Evolutionary conservation across 179 eudicot species (phyloP), one percentile per base, ranked within the genome.

Genomic region (Spinacia oleracea): DNA sequence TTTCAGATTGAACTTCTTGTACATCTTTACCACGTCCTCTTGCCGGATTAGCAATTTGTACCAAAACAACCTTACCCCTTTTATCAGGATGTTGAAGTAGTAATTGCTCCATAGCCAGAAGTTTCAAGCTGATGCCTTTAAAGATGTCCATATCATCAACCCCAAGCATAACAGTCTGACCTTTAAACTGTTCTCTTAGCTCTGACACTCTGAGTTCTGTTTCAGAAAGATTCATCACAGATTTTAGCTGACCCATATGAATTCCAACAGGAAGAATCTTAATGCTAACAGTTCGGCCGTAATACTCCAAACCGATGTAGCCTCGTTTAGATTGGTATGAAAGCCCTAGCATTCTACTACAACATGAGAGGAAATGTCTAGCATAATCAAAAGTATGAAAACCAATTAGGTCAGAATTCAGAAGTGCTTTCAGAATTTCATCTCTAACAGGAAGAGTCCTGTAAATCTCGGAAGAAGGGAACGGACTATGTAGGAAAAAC

Each of bases 111-210:
- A 93, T 92, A 35, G 98, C 98, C 77, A 93, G 78, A 74, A 93
- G 91, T 74, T 93, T 93, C 83, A 93, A 81, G 77, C 91, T 93
- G 65, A 93, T 93, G 51, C 98, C 98, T 82, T 93, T 93, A 55
- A 93, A 93, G 31, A 93, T 93, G 76, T 93, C 98, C 98, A 93
- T 93, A 80, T 93, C 98, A 76, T 93, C 98, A 31, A 93, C 98
- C 68, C 98, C 98, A 40, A 93, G 93, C 87, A 93, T 86, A 38
- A 93, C 91, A 34, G 84, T 88, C 77, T 84, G 91, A 78, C 82
- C 87, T 60, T 78, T 80, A 77, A 89, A 92, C 74, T 78, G 84
- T 68, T 86, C 83, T 40, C 88, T 81, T 62, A 93, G 48, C 69
- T 92, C 93, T 5, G 89, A 83, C 21, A 90, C 92, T 85, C 78